Conservation (phyloP, 352 stramenopile species). For the Globisporangium barbulae region DNA sequence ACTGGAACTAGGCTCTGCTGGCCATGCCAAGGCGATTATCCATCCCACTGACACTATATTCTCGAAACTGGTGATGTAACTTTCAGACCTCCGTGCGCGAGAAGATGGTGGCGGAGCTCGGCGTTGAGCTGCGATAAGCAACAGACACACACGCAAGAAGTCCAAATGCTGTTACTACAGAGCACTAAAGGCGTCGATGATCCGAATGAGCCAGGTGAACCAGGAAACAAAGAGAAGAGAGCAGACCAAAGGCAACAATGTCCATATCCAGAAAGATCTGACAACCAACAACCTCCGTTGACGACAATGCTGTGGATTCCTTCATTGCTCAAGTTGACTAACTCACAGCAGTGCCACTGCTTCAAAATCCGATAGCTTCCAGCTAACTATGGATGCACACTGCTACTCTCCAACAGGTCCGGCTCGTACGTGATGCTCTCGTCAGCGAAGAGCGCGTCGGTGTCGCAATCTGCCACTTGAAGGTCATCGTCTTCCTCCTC, state of each 20-base stretch:
- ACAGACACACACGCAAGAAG: not conserved
- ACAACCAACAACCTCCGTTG: not conserved
- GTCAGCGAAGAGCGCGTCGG: conserved; percentile 4
- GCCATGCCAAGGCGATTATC: not conserved
- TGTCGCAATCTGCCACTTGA: conserved; percentile 14
- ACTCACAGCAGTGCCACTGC: not conserved
- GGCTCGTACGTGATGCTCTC: conserved; percentile 11
- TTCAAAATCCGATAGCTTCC: not conserved
- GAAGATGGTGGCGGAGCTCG: conserved; percentile 71
- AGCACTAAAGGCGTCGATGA: not conserved
- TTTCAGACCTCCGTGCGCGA: conserved; percentile 65
- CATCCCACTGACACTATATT: not conserved
- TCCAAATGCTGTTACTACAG: not conserved
- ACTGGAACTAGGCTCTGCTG: not conserved
- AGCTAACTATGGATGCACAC: too few relatives aligned
- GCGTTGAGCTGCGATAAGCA: conserved; percentile 89
- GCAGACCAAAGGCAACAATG: not conserved
- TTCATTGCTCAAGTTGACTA: too few relatives aligned
- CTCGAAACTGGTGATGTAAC: not conserved
- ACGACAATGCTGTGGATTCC: not conserved
- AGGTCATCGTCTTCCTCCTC: conserved; percentile 24
- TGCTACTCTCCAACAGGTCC: not conserved
- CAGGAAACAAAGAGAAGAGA: not conserved
- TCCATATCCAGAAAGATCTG: not conserved
- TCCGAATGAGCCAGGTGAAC: too few relatives aligned